Percentiles rank a stretch among this genome's conserved stretches.
phyloP scores from a whole-genome alignment of 2,329 filamentous ascomycete species.

The Neofusicoccum ribis region DNA sequence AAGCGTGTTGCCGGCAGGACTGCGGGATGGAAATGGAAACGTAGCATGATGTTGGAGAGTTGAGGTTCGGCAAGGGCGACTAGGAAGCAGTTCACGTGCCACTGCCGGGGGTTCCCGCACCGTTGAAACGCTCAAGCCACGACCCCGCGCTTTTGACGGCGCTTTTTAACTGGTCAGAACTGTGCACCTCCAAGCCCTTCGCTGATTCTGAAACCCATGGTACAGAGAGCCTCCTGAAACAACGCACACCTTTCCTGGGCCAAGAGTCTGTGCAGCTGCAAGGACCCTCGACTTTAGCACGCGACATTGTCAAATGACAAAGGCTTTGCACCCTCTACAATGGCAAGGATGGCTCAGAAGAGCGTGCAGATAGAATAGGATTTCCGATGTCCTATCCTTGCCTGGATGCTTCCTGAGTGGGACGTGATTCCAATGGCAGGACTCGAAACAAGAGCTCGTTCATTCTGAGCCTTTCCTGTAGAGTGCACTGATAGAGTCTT shows the following conservation, averaged over 20 bases:
- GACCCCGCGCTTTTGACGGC: not conserved
- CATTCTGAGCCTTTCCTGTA: too few relatives aligned
- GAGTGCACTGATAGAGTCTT: too few relatives aligned
- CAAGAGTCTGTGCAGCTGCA: not conserved
- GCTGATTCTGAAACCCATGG: not conserved
- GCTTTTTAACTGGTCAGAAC: not conserved
- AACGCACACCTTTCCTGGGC: not conserved
- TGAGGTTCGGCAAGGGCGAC: conserved; percentile 14
- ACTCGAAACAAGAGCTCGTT: too few relatives aligned
- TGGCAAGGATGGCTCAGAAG: too few relatives aligned
- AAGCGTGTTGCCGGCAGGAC: not conserved
- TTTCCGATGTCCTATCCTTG: too few relatives aligned
- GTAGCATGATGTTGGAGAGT: not conserved
- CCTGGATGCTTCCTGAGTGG: too few relatives aligned
- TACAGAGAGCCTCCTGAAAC: not conserved
- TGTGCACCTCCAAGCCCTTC: not conserved
- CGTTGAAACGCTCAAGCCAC: not conserved
- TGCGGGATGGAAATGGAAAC: not conserved
- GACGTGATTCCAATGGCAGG: too few relatives aligned
- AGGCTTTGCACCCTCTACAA: too few relatives aligned
- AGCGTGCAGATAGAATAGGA: too few relatives aligned
- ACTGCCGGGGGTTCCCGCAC: not conserved
- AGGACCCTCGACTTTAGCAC: not conserved
- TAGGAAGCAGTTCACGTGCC: not conserved
- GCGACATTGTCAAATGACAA: not conserved